Base-by-base conservation (phyloP, 345 rosid species). In the Salix exigua region DNA sequence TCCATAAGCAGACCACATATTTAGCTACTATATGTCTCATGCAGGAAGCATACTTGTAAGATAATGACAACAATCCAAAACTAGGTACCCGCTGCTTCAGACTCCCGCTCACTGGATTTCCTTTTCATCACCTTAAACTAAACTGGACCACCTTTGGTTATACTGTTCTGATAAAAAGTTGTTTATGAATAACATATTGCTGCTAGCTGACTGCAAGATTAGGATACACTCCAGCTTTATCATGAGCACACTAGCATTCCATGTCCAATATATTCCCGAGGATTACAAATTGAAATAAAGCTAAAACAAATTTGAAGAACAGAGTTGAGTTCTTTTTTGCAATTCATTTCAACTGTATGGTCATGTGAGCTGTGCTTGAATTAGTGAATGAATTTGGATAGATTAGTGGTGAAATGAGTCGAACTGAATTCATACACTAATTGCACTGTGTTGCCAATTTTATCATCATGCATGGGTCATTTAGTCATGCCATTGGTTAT, bases 61-160 rank as follows among this genome's bases (percentile, higher is more conserved):
- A 71, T 55, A 44, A 11, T 51, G 23, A 71, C 35, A 33, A 53
- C 42, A 62, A 53, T 71, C 60, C 74, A 12, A 71, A 70, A 71
- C 44, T 19, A 53, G 74, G 74, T 71, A 71, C 60, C 25, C 8
- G 1, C 65, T 48, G 5, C 17, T 19, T 71, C 7, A 51, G 40
- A 21, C 58, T 16, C 46, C 37, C 5, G 1, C 31, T 53, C 62
- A 28, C 38, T 50, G 6, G 62, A 50, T 71, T 50, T 50, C 33
- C 35, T 51, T 30, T 33, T 50, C 26, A 30, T 17, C 31, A 48
- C 60, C 25, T 70, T n/a, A 21, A 21, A 42, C 18, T 12, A 69
- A 18, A 64, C 14, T 6, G 17, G 2, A 17, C 25, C 21, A 26
- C 9, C 62, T 14, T 46, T 70, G 14, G 16, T 26, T n/a, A 26